These are phyloP conservation scores for Suillus placidus DNA, from an alignment of 768 basidiomycete species.

Conservation along the genomic window DNA sequence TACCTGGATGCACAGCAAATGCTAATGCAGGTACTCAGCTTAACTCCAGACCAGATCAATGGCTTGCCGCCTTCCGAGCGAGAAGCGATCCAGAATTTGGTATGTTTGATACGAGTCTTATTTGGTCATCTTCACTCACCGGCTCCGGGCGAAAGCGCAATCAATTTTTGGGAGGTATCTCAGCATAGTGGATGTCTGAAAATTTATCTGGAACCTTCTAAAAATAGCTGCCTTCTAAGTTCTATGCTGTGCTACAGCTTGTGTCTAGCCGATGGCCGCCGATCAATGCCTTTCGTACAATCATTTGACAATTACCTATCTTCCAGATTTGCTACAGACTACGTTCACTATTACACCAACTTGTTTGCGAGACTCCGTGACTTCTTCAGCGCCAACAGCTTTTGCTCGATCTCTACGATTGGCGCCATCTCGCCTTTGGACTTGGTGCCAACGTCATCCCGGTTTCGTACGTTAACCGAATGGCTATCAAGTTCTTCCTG, in stretches of 20 bases:
- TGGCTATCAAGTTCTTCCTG: slow-evolving; percentile 84
- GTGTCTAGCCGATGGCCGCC: slow-evolving; percentile 1
- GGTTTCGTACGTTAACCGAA: slow-evolving; percentile 94
- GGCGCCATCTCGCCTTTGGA: slow-evolving; percentile 74
- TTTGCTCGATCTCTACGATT: slow-evolving; percentile 68
- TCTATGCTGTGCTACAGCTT: slow-evolving; percentile 10
- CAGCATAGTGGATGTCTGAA: slow-evolving; percentile 17
- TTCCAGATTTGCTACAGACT: neutral
- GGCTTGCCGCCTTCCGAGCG: slow-evolving; percentile 78
- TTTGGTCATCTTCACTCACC: slow-evolving; percentile 2
- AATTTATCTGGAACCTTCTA: neutral
- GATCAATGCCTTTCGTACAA: neutral
- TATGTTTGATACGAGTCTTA: slow-evolving; percentile 43
- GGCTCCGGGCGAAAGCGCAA: slow-evolving; percentile 28
- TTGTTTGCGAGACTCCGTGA: slow-evolving; percentile 55
- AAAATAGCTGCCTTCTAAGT: neutral
- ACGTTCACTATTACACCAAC: slow-evolving; percentile 32
- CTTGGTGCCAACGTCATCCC: slow-evolving; percentile 91
- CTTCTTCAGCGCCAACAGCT: slow-evolving; percentile 74
- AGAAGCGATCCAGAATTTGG: slow-evolving; percentile 78
- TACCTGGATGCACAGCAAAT: slow-evolving; percentile 55
- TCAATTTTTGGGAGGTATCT: slow-evolving; percentile 38
- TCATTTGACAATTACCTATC: neutral
- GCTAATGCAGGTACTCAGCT: slow-evolving; percentile 81
- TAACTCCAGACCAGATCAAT: slow-evolving; percentile 84